Conservation (phyloP, 2,329 filamentous ascomycete genomes). For the Colletotrichum trifolii region DNA sequence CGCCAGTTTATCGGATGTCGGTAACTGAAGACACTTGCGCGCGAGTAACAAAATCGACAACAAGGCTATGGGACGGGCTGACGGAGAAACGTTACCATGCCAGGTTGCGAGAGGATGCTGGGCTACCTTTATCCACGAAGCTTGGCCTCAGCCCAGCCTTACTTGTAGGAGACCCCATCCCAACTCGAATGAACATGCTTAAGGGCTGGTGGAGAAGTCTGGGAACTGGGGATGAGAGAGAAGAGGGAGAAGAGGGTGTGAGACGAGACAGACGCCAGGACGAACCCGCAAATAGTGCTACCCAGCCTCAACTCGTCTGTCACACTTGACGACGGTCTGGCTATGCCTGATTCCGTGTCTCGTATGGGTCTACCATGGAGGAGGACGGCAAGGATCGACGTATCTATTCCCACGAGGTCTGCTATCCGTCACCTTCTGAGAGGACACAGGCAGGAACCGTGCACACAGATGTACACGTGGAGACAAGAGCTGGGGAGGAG, state of each 20-base stretch:
- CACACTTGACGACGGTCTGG: conserved; percentile 9
- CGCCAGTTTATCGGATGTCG: neutral
- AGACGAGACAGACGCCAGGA: conserved; percentile 18
- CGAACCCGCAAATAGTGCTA: conserved; percentile 14
- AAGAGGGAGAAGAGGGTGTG: conserved; percentile 16
- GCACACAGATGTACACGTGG: conserved; percentile 6
- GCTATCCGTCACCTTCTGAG: conserved; percentile 16
- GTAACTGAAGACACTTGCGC: too few species aligned
- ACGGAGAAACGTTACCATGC: neutral
- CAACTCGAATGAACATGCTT: neutral
- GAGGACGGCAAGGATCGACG: conserved; percentile 23
- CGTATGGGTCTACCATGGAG: conserved; percentile 23
- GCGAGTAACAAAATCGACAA: neutral
- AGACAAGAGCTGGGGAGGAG: too few species aligned
- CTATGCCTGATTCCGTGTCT: conserved; percentile 18
- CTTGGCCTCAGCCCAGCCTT: neutral
- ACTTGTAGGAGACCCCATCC: neutral
- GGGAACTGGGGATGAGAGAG: conserved; percentile 1
- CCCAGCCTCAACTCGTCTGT: conserved; percentile 2
- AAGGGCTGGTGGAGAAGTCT: neutral
- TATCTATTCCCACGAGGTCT: conserved; percentile 18
- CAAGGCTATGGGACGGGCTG: conserved; percentile 1
- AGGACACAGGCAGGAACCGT: conserved; percentile 15
- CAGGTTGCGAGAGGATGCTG: neutral
- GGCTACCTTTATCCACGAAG: conserved; percentile 16